Percentiles rank a stretch among this genome's conserved stretches.
These are phyloP conservation scores for Nectriaceae sp. DNA, from an alignment of 2,329 filamentous ascomycete genomes.

Conservation along the genomic window DNA sequence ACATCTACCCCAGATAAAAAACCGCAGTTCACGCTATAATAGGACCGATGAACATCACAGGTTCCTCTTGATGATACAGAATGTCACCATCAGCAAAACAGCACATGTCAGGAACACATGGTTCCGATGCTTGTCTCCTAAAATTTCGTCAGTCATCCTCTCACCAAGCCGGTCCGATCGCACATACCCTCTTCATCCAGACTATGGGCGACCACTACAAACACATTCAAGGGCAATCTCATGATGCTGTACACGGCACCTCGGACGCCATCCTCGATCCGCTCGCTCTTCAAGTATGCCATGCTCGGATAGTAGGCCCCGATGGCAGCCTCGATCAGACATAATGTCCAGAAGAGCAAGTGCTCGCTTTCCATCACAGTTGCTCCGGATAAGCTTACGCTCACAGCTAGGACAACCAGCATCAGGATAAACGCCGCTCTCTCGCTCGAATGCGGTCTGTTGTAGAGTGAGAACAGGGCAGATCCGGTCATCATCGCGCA, in stretches of 20 bases:
- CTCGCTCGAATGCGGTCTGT: neutral
- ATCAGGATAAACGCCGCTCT: conserved; percentile 38
- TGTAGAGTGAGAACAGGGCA: conserved; percentile 37
- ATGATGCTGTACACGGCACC: conserved; percentile 58
- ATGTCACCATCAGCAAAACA: conserved; percentile 5
- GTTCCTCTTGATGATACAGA: neutral
- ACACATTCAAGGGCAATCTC: conserved; percentile 57
- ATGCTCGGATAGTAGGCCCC: conserved; percentile 61
- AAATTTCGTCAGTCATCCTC: neutral
- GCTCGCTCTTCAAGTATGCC: conserved; percentile 53
- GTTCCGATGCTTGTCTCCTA: conserved; percentile 32
- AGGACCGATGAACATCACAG: too few species aligned
- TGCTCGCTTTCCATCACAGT: conserved; percentile 42
- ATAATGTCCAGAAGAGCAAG: conserved; percentile 57
- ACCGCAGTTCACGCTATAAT: too few species aligned
- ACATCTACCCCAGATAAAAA: too few species aligned
- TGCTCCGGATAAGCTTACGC: conserved; percentile 41
- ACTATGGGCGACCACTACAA: conserved; percentile 50
- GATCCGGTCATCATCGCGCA: conserved; percentile 59
- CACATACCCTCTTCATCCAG: conserved; percentile 45
- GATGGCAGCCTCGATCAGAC: conserved; percentile 57
- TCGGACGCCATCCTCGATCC: conserved; percentile 55
- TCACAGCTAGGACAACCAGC: conserved; percentile 33
- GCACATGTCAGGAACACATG: conserved; percentile 26
- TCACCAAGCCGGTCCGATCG: neutral